These are phyloP conservation scores for Hirsutella rhossiliensis DNA, from an alignment of 2,329 filamentous ascomycete species.

Conservation along the genomic window DNA sequence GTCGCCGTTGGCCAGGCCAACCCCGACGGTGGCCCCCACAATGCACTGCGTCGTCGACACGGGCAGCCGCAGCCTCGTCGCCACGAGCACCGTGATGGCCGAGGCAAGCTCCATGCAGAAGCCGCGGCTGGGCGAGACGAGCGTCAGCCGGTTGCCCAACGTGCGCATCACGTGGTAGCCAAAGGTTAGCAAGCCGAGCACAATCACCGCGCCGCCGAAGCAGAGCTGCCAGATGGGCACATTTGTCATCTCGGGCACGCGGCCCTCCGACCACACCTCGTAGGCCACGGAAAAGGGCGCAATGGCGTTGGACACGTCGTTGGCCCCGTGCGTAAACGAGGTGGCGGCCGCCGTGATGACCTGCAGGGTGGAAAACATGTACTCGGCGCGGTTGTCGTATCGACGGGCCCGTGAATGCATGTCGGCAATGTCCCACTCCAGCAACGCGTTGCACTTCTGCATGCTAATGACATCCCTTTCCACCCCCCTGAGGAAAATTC, in stretches of 20 bases:
- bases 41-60: slow-evolving; percentile 43
- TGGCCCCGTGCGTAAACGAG: slow-evolving; percentile 44
- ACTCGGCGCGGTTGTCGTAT: slow-evolving; percentile 40
- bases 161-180: slow-evolving; percentile 52
- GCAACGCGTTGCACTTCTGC: slow-evolving; percentile 33
- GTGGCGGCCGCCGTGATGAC: slow-evolving; percentile 39
- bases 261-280: slow-evolving; percentile 32
- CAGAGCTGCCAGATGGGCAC: slow-evolving; percentile 38
- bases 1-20: slow-evolving; percentile 38
- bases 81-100: slow-evolving; percentile 40
- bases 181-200: slow-evolving; percentile 46
- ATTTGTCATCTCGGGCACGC: slow-evolving; percentile 19
- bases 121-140: slow-evolving; percentile 40
- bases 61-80: slow-evolving; percentile 36
- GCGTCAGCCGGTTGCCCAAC: slow-evolving; percentile 41
- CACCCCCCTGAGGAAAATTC: slow-evolving; percentile 31
- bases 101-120: slow-evolving; percentile 39
- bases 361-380: slow-evolving; percentile 36
- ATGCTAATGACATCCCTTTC: slow-evolving; percentile 34
- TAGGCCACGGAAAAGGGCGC: slow-evolving; percentile 41
- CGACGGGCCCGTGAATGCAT: slow-evolving; percentile 36
- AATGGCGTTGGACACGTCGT: slow-evolving; percentile 41
- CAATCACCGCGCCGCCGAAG: slow-evolving; percentile 34
- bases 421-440: slow-evolving; percentile 33
- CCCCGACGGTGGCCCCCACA: slow-evolving; percentile 36